These are phyloP conservation scores for Nyctanthes arbortristis DNA, from an alignment of 257 asterid species.

Conservation along the genomic window DNA sequence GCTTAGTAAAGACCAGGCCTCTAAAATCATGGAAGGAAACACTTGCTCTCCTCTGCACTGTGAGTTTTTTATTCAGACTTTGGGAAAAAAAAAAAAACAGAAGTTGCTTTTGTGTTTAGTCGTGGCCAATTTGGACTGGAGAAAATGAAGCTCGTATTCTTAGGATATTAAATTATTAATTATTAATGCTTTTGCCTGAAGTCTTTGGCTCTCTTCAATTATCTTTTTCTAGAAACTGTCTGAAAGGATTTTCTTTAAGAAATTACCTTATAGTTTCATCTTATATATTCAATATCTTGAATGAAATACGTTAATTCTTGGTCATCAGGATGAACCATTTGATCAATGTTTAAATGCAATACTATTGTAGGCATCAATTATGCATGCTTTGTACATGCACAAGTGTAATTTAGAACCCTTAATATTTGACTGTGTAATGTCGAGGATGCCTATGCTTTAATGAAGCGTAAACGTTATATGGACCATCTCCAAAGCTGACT, in stretches of 20 bases:
- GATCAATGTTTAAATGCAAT: conserved; percentile 13
- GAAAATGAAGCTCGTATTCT: background rate
- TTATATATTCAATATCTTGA: conserved; percentile 2
- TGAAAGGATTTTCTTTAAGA: background rate
- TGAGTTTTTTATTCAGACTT: conserved; percentile 41
- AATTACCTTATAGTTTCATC: background rate
- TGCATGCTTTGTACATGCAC: background rate
- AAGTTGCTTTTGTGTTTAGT: background rate
- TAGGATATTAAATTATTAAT: background rate
- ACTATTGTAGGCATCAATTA: background rate
- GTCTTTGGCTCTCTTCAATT: background rate
- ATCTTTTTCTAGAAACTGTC: background rate
- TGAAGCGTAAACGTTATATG: background rate
- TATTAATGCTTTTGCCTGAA: background rate
- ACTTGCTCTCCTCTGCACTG: conserved; percentile 92
- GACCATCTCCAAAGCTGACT: background rate
- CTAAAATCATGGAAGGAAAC: conserved; percentile 97
- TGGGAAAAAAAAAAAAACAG: background rate
- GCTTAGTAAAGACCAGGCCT: conserved; percentile 86
- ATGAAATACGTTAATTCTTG: background rate
- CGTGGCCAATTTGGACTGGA: background rate
- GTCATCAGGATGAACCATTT: conserved; percentile 1
- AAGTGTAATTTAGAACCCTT: background rate
- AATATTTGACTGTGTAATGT: background rate
- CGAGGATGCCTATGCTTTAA: background rate